Percentiles rank a stretch among this genome's conserved stretches.
These are phyloP conservation scores for Solanum gandarillasii DNA, from an alignment of 257 asterid genomes.

Conservation along the genomic window DNA sequence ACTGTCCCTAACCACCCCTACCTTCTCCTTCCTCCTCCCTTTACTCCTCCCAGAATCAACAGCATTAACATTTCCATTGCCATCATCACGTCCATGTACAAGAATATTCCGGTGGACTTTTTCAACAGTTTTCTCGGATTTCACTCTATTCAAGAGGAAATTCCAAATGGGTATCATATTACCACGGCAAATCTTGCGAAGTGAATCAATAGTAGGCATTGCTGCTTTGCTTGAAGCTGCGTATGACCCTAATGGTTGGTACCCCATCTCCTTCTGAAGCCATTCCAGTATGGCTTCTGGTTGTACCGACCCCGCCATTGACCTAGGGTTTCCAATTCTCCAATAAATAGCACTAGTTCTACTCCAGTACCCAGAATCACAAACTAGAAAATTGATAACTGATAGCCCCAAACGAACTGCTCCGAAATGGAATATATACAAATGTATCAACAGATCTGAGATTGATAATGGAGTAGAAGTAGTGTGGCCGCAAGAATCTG, in stretches of 20 bases:
- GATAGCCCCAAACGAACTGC: neutral
- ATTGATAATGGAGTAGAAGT: neutral
- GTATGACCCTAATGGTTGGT: conserved; percentile 80
- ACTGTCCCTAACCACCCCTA: conserved; percentile 11
- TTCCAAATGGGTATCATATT: conserved; percentile 94
- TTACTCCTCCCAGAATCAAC: conserved; percentile 14
- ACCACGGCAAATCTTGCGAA: conserved; percentile 87
- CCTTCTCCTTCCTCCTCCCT: conserved; percentile 15
- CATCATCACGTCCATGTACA: conserved; percentile 69
- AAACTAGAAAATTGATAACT: neutral
- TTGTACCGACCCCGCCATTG: conserved; percentile 35
- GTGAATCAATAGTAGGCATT: conserved; percentile 63
- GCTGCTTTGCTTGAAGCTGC: conserved; percentile 53
- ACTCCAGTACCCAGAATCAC: neutral
- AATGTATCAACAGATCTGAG: neutral
- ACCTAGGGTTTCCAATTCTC: neutral
- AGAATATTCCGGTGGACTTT: conserved; percentile 75
- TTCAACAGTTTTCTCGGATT: conserved; percentile 94
- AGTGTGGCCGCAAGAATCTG: neutral
- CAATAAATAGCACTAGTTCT: neutral
- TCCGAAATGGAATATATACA: neutral
- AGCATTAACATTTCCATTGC: conserved; percentile 18
- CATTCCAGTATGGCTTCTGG: conserved; percentile 87
- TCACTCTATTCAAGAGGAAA: conserved; percentile 67
- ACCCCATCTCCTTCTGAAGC: conserved; percentile 93